Conservation (phyloP, 192 early-diverging fungal genomes). For the Chytriomyces sp. region DNA sequence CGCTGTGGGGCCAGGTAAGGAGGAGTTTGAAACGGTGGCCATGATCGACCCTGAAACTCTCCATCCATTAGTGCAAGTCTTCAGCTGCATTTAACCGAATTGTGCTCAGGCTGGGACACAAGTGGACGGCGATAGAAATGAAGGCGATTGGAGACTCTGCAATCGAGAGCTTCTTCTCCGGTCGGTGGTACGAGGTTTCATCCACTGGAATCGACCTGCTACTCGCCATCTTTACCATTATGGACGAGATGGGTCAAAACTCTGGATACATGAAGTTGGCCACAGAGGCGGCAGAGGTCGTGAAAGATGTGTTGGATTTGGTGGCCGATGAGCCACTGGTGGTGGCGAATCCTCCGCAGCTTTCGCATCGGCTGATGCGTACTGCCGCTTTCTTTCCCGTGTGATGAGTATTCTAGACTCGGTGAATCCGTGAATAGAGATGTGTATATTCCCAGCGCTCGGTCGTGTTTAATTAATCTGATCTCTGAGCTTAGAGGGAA, state of each 20-base stretch:
- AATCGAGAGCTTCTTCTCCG: conserved; percentile 4
- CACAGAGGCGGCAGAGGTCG: conserved; percentile 14
- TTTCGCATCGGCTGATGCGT: conserved; percentile 21
- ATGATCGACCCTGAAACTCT: neutral
- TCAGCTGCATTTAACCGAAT: neutral
- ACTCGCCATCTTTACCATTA: conserved; percentile 9
- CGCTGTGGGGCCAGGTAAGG: conserved; percentile 7
- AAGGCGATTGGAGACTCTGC: conserved; percentile 10
- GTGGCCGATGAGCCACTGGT: conserved; percentile 15
- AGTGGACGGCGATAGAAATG: conserved; percentile 2
- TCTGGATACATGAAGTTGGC: conserved; percentile 4
- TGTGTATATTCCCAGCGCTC: too few species aligned
- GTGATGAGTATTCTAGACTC: too few species aligned
- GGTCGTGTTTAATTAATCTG: too few species aligned
- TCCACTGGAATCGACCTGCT: neutral
- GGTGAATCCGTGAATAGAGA: too few species aligned
- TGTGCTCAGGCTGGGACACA: neutral
- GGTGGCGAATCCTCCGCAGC: neutral
- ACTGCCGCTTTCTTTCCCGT: conserved; percentile 29
- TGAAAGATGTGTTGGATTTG: conserved; percentile 23
- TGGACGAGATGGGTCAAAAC: neutral
- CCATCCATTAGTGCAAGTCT: neutral
- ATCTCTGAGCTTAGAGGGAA: too few species aligned
- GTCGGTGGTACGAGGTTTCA: conserved; percentile 21
- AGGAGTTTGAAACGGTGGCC: neutral